Base-by-base conservation (phyloP, 148 eudicot genomes). In the Silene conica region DNA sequence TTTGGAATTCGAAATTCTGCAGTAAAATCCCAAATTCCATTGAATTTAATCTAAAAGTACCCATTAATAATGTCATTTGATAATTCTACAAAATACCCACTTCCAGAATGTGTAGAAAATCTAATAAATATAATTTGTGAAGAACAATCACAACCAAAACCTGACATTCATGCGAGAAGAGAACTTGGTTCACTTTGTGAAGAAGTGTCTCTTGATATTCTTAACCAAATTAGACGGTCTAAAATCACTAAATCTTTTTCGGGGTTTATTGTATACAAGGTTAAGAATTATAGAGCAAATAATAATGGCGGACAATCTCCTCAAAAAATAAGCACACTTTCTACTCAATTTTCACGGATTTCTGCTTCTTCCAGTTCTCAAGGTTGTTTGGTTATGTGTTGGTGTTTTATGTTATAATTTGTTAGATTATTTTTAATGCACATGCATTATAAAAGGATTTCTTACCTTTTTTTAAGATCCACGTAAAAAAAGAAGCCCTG, bases 181-280 rank as follows among this genome's bases (percentile, higher is more conserved):
- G n/a, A 60, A 45, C 83, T 86, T 3, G 74, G 79, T 1, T 25
- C 58, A 16, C 67, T 86, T 22, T 85, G 87, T 3, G 85, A 86
- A 71, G 26, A n/a, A n/a, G n/a, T n/a, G n/a, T 26, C 28, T 26
- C 28, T 26, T 26, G 28, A 26, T 1, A 26, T 26, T 26, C 28
- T 26, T 26, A 26, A 26, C 1, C 28, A 26, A 26, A 26, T 26
- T 26, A 26, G 28, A 26, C 16, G 3, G 0, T 6, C 69, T 0
- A 70, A 26, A 2, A 68, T 66, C 8, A 72, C 0, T 0, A 26
- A 67, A 60, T 67, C 76, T 2, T 84, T 82, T 28, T 9, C 56
- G n/a, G 85, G 85, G 1, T 82, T 72, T n/a, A 78, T 86, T 8
- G 0, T 67, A 3, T 38, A 55, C 23, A 2, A 82, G 72, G 78